These are phyloP conservation scores for Evansstolkia leycettana DNA, from an alignment of 495 filamentous ascomycete genomes.

Conservation along the genomic window DNA sequence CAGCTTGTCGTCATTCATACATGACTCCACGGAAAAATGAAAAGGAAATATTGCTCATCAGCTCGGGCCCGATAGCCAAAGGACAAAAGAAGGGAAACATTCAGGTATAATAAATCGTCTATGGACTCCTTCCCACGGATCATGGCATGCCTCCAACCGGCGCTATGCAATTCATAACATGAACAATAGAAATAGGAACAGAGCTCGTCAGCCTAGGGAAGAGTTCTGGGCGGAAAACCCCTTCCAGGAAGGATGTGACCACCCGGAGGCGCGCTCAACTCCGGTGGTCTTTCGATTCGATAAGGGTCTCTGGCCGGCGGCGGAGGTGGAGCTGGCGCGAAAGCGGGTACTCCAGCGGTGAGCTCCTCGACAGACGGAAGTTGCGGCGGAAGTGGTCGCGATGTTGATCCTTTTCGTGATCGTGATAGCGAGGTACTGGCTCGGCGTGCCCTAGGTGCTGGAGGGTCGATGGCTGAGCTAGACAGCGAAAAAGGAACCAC, in stretches of 20 bases:
- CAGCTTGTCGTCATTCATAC: slow-evolving; percentile 2
- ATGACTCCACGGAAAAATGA: slow-evolving; percentile 6
- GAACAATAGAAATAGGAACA: slow-evolving; percentile 13
- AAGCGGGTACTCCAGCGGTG: slow-evolving; percentile 35
- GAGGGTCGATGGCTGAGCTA: slow-evolving; percentile 43
- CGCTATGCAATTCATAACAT: slow-evolving; percentile 38
- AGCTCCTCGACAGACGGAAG: slow-evolving; percentile 33
- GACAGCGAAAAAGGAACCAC: slow-evolving; percentile 68
- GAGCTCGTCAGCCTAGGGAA: slow-evolving; percentile 18
- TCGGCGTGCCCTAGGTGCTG: slow-evolving; percentile 30
- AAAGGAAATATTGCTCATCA: slow-evolving; percentile 6
- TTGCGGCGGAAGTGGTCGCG: slow-evolving; percentile 26
- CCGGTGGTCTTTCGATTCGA: slow-evolving; percentile 22
- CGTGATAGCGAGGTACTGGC: slow-evolving; percentile 33
- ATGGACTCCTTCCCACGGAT: slow-evolving; percentile 21
- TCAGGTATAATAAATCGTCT: slow-evolving; percentile 12
- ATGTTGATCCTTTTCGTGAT: slow-evolving; percentile 28
- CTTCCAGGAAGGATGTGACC: slow-evolving; percentile 21
- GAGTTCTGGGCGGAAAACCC: slow-evolving; percentile 27
- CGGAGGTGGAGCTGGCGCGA: slow-evolving; percentile 25
- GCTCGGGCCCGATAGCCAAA: neutral
- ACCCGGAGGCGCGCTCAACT: slow-evolving; percentile 19
- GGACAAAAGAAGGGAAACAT: neutral
- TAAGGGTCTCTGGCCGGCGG: slow-evolving; percentile 28
- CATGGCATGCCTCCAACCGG: slow-evolving; percentile 30